Evolutionary conservation across 75 land plant genomes (phyloP), one percentile per base, ranked within the genome.

Genomic region (Pinus albicaulis): DNA sequence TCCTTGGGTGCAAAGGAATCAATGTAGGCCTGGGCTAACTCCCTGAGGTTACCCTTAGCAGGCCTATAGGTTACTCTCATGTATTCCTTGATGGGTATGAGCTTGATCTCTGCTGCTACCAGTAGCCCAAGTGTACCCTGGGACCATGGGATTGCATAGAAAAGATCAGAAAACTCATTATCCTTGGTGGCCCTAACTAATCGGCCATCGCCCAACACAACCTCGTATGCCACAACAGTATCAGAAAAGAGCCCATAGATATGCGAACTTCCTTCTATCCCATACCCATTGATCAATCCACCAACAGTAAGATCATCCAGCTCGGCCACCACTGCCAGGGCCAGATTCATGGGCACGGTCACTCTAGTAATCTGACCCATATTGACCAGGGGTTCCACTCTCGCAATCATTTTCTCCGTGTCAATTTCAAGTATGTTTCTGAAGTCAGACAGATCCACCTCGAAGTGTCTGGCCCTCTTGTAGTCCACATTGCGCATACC

Each of bases 401-500:
- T 89, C 7, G 98, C 98, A 71, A 95, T 79, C 98, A 89, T 95
- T 41, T 85, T 82, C 75, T 95, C 91, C 66, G 75, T 86, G 74
- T 95, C 92, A 75, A 95, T 85, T 4, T 87, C 89, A 55, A 96
- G 90, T 55, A 96, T 72, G 58, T 94, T 87, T 55, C 93, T 76
- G 84, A 96, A 96, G 25, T 88, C 88, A 23, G 98, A 87, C 48
- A 96, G 90, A 71, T 96, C 99, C 71, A 96, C 99, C 81, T 96
- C 99, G 80, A 96, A 96, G 82, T 94, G 99, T 56, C 99, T 84
- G 28, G 98, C 99, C 56, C 99, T 82, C 86, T 96, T 96, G 69
- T 96, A 96, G 70, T 96, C 99, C 56, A 96, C 95, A 85, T 96
- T 96, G 1, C 99, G 75, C 99, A 96, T 96, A 57, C 99, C 99